Percentiles rank a stretch among this genome's conserved stretches.
These are phyloP conservation scores for Ophiocordyceps camponoti-saundersi DNA, from an alignment of 2,329 filamentous ascomycete species.

Conservation along the genomic window DNA sequence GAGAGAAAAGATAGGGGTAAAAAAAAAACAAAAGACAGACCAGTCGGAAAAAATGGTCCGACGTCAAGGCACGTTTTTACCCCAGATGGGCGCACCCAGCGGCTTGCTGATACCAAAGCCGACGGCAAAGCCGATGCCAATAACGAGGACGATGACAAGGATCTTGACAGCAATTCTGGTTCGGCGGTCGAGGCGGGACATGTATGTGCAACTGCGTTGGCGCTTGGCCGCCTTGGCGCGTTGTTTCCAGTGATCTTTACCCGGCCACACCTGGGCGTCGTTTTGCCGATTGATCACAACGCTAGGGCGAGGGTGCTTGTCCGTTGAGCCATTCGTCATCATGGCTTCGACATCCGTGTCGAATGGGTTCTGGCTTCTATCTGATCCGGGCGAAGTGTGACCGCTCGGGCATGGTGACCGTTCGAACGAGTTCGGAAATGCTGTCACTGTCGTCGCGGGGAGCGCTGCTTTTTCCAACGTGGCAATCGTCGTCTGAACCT, in stretches of 20 bases:
- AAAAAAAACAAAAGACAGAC: background rate
- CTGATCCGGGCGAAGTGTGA: constrained; percentile 26
- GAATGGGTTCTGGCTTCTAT: constrained; percentile 30
- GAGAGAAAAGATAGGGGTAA: background rate
- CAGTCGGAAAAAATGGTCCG: background rate
- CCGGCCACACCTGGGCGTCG: constrained; percentile 43
- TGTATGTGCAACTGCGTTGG: constrained; percentile 32
- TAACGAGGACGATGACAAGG: constrained; percentile 30
- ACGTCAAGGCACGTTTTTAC: constrained; percentile 4
- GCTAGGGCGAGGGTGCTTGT: constrained; percentile 13
- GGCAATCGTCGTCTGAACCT: constrained; percentile 9
- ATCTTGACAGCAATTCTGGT: constrained; percentile 38
- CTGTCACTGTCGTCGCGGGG: constrained; percentile 7
- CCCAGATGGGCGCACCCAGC: constrained; percentile 41
- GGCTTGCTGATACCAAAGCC: constrained; percentile 46
- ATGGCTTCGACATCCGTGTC: constrained; percentile 41
- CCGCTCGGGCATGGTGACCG: constrained; percentile 15
- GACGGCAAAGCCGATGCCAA: constrained; percentile 36
- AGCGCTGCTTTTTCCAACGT: constrained; percentile 11
- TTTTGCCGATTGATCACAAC: constrained; percentile 15
- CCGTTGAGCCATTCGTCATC: constrained; percentile 19
- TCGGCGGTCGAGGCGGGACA: constrained; percentile 34
- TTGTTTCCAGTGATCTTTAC: constrained; percentile 40
- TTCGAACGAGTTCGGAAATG: constrained; percentile 7
- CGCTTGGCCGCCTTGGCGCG: constrained; percentile 40